Evolutionary conservation across 352 stramenopile genomes (phyloP), one percentile per base, ranked within the genome.

Genomic region (Pythium myriotylum): DNA sequence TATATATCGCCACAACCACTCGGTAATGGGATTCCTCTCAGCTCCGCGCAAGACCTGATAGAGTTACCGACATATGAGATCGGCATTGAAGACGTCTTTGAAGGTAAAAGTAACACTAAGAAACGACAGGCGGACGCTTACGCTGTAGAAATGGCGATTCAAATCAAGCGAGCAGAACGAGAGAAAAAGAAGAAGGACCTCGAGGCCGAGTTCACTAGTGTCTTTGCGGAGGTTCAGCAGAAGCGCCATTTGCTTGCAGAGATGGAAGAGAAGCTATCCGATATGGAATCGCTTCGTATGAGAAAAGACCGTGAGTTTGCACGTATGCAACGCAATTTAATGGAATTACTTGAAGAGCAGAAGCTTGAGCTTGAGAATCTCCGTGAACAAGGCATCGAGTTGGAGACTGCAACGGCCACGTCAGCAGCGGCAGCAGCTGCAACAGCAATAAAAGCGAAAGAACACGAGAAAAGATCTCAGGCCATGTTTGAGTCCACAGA

Each of bases 401-500:
- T 97, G 9, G 92, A 98, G 62, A 90, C 83, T 5, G 91, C 92
- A 14, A 97, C 91, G 0, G 92, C 92, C 0, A 97, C 91, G 17
- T 97, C 90, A 20, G 93, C 93, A 1, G 93, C 92, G 0, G 92
- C 92, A 1, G 93, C 93, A 0, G 87, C 88, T 2, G 91, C 90
- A 32, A 98, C 93, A 6, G 92, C 93, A 23, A 76, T 86, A 39
- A 94, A 96, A 40, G 91, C 92, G 10, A 91, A 92, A 17, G 91
- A 97, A 64, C 89, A 98, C 55, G 92, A 98, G 66, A 81, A 83
- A 63, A 78, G 86, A 19, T 94, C 86, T 8, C 86, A 93, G 32
- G 86, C 88, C 23, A 97, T 98, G 85, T 98, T 97, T 43, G 79
- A 83, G 60, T 96, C 93, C 41, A 98, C 93, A 0, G 93, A 98